These are phyloP conservation scores for Scenedesmus sp. DNA, from an alignment of 163 green algal genomes.

Conservation along the genomic window DNA sequence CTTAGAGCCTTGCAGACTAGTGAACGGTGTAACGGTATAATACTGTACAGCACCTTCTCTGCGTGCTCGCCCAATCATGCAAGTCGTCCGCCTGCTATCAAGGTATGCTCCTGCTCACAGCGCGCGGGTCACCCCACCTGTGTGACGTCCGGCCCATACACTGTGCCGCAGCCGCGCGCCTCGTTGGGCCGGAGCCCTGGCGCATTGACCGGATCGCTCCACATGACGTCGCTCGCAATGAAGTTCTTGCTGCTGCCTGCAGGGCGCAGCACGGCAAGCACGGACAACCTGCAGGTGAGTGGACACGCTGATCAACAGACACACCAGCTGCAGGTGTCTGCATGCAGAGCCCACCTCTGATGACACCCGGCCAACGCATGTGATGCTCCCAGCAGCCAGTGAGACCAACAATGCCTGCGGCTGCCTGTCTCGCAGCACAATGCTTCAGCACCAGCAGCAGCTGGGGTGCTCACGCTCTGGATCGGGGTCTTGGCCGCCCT, in stretches of 20 bases:
- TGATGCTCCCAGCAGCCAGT: not conserved
- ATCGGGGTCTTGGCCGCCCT: constrained; percentile 91
- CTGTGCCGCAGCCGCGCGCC: constrained; percentile 88
- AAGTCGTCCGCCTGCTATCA: too few species aligned
- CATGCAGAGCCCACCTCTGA: too few species aligned
- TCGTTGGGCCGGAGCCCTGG: constrained; percentile 86
- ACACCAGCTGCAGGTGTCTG: not conserved
- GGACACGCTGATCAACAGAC: too few species aligned
- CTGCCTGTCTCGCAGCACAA: not conserved
- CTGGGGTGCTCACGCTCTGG: constrained; percentile 45
- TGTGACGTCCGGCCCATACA: constrained; percentile 95
- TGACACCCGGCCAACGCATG: too few species aligned
- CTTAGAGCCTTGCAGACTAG: too few species aligned
- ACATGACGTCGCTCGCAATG: constrained; percentile 94
- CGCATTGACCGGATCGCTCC: constrained; percentile 88
- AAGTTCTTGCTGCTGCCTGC: constrained; percentile 52
- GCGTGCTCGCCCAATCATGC: not conserved
- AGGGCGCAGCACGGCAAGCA: not conserved
- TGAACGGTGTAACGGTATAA: too few species aligned
- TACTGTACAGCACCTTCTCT: not conserved
- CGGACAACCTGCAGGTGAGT: not conserved
- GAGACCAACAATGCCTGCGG: not conserved
- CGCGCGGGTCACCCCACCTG: constrained; percentile 62
- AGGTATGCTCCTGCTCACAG: not conserved
- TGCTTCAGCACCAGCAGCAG: not conserved